A percentile compares a stretch with the other conserved stretches of the same genome.
Evolutionary conservation across 2,329 filamentous ascomycete species (phyloP).

Genomic region (Cladosporium sp.): DNA sequence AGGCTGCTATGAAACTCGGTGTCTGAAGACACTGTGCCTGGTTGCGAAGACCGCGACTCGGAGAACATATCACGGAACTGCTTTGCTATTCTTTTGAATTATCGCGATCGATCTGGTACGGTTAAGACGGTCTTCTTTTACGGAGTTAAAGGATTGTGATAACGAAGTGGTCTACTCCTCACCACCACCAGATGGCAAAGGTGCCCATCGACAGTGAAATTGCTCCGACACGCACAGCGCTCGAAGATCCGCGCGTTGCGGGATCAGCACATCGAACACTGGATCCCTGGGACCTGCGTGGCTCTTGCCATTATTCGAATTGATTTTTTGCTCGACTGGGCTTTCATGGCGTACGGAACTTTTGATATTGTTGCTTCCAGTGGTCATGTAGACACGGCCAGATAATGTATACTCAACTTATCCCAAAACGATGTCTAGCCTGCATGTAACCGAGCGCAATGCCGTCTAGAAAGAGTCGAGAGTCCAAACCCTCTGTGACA

Average conservation of each 20-base stretch:
- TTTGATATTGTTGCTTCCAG: neutral
- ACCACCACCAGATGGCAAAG: neutral
- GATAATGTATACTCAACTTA: neutral
- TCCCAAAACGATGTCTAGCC: no score
- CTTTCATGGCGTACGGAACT: neutral
- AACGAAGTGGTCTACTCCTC: neutral
- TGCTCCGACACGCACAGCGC: no score
- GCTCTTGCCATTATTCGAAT: neutral
- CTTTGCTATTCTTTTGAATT: neutral
- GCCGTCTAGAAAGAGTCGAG: neutral
- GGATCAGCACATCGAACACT: neutral
- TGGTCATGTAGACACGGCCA: no score
- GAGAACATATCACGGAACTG: neutral
- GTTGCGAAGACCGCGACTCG: neutral
- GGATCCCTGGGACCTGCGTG: neutral
- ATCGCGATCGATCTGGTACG: neutral
- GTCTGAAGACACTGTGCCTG: neutral
- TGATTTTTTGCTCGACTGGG: neutral
- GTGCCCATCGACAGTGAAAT: no score
- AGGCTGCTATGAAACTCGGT: neutral
- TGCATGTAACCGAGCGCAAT: neutral
- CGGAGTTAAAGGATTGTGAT: neutral
- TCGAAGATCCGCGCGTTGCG: neutral
- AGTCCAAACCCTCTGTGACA: neutral
- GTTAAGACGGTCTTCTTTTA: neutral